These are phyloP conservation scores for Hippophae gyantsensis DNA, from an alignment of 306 rosid species.

Conservation along the genomic window DNA sequence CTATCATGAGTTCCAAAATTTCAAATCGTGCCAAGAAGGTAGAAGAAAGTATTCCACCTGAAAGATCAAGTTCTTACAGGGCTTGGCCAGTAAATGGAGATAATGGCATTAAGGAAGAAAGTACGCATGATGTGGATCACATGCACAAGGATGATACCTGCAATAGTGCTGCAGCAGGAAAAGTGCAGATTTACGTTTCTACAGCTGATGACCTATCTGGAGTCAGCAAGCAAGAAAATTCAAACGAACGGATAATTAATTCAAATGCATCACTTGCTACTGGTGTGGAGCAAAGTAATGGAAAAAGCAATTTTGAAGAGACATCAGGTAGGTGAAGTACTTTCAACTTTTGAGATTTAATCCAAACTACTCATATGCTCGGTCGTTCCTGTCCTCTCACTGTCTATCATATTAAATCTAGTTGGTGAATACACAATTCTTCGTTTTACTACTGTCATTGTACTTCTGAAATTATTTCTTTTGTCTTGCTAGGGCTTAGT, in stretches of 20 bases:
- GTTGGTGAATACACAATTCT: constrained; percentile 3
- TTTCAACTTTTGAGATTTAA: background rate
- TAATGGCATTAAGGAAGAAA: constrained; percentile 53
- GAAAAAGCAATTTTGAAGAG: constrained; percentile 45
- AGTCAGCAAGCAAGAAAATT: constrained; percentile 53
- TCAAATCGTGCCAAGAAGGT: constrained; percentile 52
- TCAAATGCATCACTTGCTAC: constrained; percentile 28
- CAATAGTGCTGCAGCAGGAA: constrained; percentile 35
- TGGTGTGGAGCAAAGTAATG: constrained; percentile 36
- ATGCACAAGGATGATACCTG: constrained; percentile 43
- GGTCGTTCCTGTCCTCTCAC: too few species aligned
- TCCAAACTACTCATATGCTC: too few species aligned
- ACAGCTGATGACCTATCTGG: constrained; percentile 59
- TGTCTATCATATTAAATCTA: constrained; percentile 12
- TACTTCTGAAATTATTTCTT: constrained; percentile 10
- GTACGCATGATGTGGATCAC: constrained; percentile 43
- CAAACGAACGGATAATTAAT: constrained; percentile 45
- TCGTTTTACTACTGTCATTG: constrained; percentile 3
- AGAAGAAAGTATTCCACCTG: constrained; percentile 59
- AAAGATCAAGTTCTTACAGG: constrained; percentile 66
- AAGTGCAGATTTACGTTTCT: constrained; percentile 35
- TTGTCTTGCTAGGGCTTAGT: constrained; percentile 40
- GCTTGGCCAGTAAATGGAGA: constrained; percentile 60
- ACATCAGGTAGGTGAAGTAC: constrained; percentile 54
- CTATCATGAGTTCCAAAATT: constrained; percentile 40